Conservation (phyloP, 805 yeast genomes). For the Pichia nanzhaoensis region DNA sequence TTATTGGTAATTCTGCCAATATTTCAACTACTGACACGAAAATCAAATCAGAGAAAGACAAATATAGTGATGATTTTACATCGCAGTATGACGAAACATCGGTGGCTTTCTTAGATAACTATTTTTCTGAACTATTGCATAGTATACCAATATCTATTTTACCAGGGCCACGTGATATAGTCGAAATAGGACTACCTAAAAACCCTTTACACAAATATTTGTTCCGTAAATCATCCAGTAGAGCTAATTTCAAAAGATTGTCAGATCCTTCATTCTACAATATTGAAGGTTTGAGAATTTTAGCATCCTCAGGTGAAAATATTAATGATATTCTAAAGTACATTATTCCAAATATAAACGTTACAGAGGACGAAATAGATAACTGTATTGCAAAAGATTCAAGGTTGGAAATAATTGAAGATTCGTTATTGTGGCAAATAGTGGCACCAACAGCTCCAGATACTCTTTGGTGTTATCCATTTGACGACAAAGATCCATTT, state of each 20-base stretch:
- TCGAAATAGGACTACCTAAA: conserved; percentile 81
- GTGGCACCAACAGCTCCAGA: conserved; percentile 94
- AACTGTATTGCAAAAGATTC: conserved; percentile 26
- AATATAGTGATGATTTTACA: conserved; percentile 46
- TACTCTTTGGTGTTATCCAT: conserved; percentile 87
- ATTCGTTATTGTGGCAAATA: conserved; percentile 76
- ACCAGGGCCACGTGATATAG: conserved; percentile 85
- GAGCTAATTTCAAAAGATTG: conserved; percentile 35
- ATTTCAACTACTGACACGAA: conserved; percentile 19
- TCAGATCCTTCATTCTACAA: conserved; percentile 77
- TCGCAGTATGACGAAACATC: conserved; percentile 46
- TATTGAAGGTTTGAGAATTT: conserved; percentile 45
- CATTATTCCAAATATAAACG: conserved; percentile 35
- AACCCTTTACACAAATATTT: conserved; percentile 80
- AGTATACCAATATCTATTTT: conserved; percentile 66
- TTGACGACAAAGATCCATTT: conserved; percentile 71
- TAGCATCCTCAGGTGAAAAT: conserved; percentile 84
- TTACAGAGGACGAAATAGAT: conserved; percentile 20
- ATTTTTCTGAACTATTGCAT: conserved; percentile 47
- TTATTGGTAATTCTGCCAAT: conserved; percentile 62
- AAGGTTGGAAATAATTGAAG: conserved; percentile 52
- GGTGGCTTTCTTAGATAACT: conserved; percentile 49
- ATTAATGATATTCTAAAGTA: conserved; percentile 73
- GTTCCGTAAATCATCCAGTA: conserved; percentile 37
- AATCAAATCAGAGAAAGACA: conserved; percentile 26